Conservation (phyloP, 2,329 filamentous ascomycete genomes). For the Microdochium nivale region DNA sequence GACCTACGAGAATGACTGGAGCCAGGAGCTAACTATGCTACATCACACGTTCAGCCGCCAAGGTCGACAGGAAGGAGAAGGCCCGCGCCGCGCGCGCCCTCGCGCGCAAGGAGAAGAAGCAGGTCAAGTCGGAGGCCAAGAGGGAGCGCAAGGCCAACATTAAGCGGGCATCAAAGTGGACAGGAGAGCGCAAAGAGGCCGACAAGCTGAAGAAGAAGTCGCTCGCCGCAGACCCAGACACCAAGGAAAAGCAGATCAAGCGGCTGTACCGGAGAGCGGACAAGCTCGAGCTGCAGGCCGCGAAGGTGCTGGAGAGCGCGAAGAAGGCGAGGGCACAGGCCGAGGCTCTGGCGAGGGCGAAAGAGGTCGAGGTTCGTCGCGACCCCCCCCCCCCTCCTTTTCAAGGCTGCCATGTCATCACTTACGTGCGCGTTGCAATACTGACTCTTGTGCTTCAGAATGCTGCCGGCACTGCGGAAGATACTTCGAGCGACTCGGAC, state of each 20-base stretch:
- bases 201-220: constrained; percentile 20
- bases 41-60: neutral
- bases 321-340: constrained; percentile 22
- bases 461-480: neutral
- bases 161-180: constrained; percentile 22
- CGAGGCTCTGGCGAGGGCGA: constrained; percentile 14
- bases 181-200: constrained; percentile 20
- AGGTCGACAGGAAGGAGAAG: neutral
- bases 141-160: constrained; percentile 25
- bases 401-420: neutral
- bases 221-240: constrained; percentile 14
- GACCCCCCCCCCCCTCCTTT: too few species aligned
- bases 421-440: neutral
- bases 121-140: constrained; percentile 26
- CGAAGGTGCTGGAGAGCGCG: constrained; percentile 30
- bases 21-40: neutral
- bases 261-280: constrained; percentile 28
- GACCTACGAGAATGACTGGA: neutral
- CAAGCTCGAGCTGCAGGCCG: constrained; percentile 29
- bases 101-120: constrained; percentile 26
- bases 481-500: neutral
- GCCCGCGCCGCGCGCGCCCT: constrained; percentile 14
- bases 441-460: constrained; percentile 1
- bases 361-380: constrained; percentile 9
- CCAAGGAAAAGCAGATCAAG: constrained; percentile 28